Conservation (phyloP, 1,284 basidiomycete genomes). For the Cutaneotrichosporon sp. region DNA sequence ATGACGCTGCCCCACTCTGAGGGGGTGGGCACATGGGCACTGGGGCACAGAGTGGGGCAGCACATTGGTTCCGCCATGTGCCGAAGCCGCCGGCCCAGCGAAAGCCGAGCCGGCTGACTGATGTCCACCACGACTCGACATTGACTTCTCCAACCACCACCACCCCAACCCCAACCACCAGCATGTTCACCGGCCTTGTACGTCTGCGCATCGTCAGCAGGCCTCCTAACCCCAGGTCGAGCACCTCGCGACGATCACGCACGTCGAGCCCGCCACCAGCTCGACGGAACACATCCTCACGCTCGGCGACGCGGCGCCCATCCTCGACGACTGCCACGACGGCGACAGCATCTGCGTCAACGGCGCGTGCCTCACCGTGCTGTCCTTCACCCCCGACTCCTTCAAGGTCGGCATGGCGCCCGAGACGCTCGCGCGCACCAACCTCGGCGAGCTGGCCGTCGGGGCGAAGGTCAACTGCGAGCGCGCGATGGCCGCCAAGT, state of each 20-base stretch:
- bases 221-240: constrained; percentile 44
- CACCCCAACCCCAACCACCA: too few species aligned
- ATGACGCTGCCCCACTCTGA: too few species aligned
- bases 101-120: too few species aligned
- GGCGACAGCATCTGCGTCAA: constrained; percentile 94
- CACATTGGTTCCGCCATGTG: too few species aligned
- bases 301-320: constrained; percentile 70
- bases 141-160: too few species aligned
- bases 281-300: constrained; percentile 65
- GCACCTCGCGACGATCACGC: constrained; percentile 45
- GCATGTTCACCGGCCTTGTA: constrained; percentile 54
- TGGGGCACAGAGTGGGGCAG: too few species aligned
- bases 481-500: constrained; percentile 89
- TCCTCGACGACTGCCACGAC: constrained; percentile 87
- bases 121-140: too few species aligned
- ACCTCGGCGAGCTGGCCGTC: constrained; percentile 78
- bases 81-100: too few species aligned
- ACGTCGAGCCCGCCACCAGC: constrained; percentile 40
- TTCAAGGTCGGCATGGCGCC: constrained; percentile 96
- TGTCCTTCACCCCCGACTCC: constrained; percentile 69
- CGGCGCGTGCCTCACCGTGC: constrained; percentile 85
- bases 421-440: constrained; percentile 88
- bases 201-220: constrained; percentile 15
- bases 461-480: constrained; percentile 90
- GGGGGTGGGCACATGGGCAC: too few species aligned